Evolutionary conservation across 306 rosid genomes (phyloP).

Genomic region (Trifolium dubium): DNA sequence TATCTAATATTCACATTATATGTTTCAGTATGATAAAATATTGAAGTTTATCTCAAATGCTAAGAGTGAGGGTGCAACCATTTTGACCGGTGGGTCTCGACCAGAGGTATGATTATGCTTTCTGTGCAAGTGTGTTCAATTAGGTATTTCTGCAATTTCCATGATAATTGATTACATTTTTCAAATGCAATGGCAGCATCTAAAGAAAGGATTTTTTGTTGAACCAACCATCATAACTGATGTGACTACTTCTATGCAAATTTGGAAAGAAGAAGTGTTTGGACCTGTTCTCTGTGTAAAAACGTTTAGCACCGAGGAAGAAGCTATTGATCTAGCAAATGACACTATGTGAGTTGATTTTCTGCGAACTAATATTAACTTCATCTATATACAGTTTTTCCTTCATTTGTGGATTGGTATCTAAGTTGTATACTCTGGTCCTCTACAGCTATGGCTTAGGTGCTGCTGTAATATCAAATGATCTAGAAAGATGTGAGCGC

Average conservation of each 20-base stretch:
- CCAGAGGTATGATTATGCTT: constrained; percentile 74
- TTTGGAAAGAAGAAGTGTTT: constrained; percentile 96
- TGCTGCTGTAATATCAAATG: constrained; percentile 88
- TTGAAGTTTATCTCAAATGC: constrained; percentile 84
- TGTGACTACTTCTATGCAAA: constrained; percentile 91
- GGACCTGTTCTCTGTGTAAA: constrained; percentile 97
- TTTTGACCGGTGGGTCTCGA: constrained; percentile 86
- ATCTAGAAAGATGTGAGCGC: constrained; percentile 94
- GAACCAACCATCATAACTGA: constrained; percentile 81
- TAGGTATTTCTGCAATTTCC: constrained; percentile 22
- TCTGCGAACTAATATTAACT: constrained; percentile 26
- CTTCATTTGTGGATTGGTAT: constrained; percentile 33
- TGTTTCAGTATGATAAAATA: constrained; percentile 80
- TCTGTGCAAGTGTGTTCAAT: constrained; percentile 22
- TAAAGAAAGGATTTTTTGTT: constrained; percentile 80
- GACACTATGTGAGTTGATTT: constrained; percentile 71
- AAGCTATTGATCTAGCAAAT: constrained; percentile 89
- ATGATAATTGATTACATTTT: constrained; percentile 10
- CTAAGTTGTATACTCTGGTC: constrained; percentile 38
- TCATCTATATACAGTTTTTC: neutral
- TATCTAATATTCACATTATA: constrained; percentile 47
- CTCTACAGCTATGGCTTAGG: constrained; percentile 82
- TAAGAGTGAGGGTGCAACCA: constrained; percentile 87
- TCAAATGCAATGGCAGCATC: constrained; percentile 68
- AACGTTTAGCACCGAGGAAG: constrained; percentile 88